Conservation (phyloP, 352 stramenopile genomes). For the Globisporangium splendens region DNA sequence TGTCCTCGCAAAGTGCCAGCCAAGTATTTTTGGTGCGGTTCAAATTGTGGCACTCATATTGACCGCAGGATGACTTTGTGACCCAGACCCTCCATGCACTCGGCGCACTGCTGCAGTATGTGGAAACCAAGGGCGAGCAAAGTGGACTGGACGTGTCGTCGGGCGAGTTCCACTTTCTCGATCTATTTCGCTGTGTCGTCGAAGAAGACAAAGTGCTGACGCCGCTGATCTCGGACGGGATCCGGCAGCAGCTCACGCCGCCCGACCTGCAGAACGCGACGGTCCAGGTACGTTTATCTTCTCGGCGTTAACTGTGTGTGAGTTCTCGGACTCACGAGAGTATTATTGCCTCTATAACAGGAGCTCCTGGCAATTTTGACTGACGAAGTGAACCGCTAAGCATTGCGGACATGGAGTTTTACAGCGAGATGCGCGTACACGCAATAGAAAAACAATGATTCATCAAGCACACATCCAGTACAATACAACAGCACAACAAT, state of each 20-base stretch:
- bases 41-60: background rate
- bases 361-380: conserved; percentile 33
- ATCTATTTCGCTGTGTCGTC: conserved; percentile 65
- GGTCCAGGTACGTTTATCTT: conserved; percentile 30
- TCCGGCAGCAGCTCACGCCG: conserved; percentile 33
- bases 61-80: background rate
- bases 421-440: no score
- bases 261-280: conserved; percentile 40
- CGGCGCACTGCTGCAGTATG: conserved; percentile 37
- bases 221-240: conserved; percentile 48
- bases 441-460: no score
- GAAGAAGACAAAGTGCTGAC: conserved; percentile 65
- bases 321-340: background rate
- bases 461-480: no score
- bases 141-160: conserved; percentile 45
- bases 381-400: background rate
- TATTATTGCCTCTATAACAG: conserved; percentile 7
- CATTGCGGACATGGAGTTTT: no score
- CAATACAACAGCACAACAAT: no score
- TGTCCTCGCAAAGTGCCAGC: conserved; percentile 55
- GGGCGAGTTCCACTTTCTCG: conserved; percentile 61
- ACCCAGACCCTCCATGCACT: conserved; percentile 45
- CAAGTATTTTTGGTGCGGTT: conserved; percentile 3
- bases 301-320: background rate
- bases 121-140: conserved; percentile 38